Evolutionary conservation across 257 asterid genomes (phyloP).

Genomic region (Lycium barbarum): DNA sequence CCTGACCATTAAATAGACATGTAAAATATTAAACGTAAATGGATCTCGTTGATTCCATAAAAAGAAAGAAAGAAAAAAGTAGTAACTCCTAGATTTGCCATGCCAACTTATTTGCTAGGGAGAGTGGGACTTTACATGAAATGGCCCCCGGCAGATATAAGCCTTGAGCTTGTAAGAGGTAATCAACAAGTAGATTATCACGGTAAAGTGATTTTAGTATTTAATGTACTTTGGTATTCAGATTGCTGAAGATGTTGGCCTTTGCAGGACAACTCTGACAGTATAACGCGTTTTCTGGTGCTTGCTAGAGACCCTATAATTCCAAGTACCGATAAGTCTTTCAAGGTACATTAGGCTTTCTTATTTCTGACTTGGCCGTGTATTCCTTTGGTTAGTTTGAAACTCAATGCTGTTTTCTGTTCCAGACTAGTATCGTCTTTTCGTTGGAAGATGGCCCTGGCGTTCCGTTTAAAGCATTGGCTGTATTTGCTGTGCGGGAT

Average conservation of each 20-base stretch:
- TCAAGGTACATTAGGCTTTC: conserved; percentile 32
- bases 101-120: no score
- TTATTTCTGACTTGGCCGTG: neutral
- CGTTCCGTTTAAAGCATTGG: conserved; percentile 42
- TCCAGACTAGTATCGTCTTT: conserved; percentile 45
- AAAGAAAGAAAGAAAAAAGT: no score
- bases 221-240: neutral
- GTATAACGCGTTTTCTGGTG: conserved; percentile 36
- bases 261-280: conserved; percentile 39
- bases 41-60: no score
- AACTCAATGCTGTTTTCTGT: neutral
- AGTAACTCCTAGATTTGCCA: no score
- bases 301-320: conserved; percentile 46
- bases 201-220: no score
- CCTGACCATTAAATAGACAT: no score
- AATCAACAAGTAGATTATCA: no score
- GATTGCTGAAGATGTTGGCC: neutral
- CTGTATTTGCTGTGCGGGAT: conserved; percentile 44
- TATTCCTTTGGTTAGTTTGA: neutral
- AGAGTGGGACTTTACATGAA: no score
- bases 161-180: no score
- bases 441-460: conserved; percentile 48
- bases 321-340: conserved; percentile 37
- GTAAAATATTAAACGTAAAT: no score
- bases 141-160: no score